phyloP scores from a whole-genome alignment of 495 filamentous ascomycete genomes.

The Aspergillus affinis region DNA sequence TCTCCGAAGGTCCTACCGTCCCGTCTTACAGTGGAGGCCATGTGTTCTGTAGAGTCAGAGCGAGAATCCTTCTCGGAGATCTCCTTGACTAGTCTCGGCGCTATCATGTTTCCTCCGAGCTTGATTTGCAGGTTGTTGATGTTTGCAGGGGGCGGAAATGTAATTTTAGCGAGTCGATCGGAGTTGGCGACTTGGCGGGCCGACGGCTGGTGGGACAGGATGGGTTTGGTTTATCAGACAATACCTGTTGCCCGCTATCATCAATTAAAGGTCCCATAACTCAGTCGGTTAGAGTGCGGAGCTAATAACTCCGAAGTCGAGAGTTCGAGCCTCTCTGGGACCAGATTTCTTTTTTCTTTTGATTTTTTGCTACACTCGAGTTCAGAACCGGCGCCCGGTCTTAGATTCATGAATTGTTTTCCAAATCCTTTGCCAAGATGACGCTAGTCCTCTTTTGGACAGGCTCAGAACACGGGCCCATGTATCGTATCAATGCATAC shows the following conservation, averaged over 20 bases:
- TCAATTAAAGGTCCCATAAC: constrained; percentile 6
- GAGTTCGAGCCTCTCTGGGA: constrained; percentile 12
- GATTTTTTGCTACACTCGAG: neutral
- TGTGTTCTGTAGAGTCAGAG: neutral
- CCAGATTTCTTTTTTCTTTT: neutral
- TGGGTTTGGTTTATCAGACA: neutral
- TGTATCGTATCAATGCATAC: no score
- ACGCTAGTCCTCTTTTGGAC: no score
- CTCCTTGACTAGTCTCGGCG: neutral
- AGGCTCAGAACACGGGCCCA: no score
- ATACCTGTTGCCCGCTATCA: no score
- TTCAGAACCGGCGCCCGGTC: no score
- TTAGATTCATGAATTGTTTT: no score
- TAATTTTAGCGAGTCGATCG: neutral
- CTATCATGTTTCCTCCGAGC: neutral
- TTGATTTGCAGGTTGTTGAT: neutral
- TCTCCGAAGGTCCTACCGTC: neutral
- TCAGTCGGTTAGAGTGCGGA: constrained; percentile 12
- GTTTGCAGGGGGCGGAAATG: neutral
- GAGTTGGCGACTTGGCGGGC: neutral
- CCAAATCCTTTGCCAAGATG: no score
- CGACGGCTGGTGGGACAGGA: no score
- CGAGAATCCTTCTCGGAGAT: neutral
- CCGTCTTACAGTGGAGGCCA: neutral
- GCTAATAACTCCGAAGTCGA: constrained; percentile 13